These are phyloP conservation scores for Apiospora arundinis DNA, from an alignment of 2,329 filamentous ascomycete species.

Conservation along the genomic window DNA sequence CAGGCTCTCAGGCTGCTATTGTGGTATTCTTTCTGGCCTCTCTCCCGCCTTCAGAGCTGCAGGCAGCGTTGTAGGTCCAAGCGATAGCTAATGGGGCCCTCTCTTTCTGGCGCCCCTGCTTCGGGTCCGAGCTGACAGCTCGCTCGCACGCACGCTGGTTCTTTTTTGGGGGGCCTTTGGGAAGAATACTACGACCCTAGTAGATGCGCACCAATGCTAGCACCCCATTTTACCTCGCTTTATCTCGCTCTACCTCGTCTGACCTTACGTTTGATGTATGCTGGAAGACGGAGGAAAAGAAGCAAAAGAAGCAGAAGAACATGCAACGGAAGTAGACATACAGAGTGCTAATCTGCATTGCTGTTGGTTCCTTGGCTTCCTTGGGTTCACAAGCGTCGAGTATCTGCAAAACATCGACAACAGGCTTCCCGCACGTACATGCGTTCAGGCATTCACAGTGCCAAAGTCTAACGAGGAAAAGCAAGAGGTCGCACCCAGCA, in stretches of 20 bases:
- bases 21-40: too few species aligned
- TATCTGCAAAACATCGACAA: not conserved
- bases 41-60: not conserved
- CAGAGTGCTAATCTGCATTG: not conserved
- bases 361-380: not conserved
- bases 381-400: not conserved
- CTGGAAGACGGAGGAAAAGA: not conserved
- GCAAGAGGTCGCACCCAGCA: not conserved
- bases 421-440: not conserved
- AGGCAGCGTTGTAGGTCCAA: not conserved
- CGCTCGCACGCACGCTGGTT: not conserved
- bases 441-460: not conserved
- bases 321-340: not conserved
- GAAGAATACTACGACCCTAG: not conserved
- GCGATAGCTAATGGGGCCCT: not conserved
- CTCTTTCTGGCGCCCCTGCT: not conserved
- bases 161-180: too few species aligned
- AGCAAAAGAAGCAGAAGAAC: not conserved
- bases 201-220: not conserved
- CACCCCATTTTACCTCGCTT: not conserved
- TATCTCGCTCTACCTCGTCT: too few species aligned
- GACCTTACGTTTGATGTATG: too few species aligned
- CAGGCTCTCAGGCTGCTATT: not conserved
- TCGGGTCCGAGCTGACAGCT: not conserved
- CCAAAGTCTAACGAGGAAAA: not conserved